Conservation (phyloP, 2,329 filamentous ascomycete species). For the Alternaria postmessia region DNA sequence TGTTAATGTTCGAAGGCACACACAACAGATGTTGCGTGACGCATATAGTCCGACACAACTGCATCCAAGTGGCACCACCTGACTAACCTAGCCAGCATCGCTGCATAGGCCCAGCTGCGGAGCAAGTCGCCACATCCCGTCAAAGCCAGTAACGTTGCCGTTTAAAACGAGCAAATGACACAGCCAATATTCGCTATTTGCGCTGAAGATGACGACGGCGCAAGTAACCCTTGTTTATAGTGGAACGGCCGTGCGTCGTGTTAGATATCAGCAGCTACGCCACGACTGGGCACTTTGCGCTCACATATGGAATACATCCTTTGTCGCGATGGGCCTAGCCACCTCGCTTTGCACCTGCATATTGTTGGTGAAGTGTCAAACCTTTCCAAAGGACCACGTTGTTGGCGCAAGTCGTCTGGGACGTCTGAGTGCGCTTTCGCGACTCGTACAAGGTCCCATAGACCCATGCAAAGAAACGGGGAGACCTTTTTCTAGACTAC, state of each 20-base stretch:
- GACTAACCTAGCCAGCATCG: conserved; percentile 21
- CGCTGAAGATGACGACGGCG: conserved; percentile 40
- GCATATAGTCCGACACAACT: conserved; percentile 12
- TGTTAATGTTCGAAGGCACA: conserved; percentile 9
- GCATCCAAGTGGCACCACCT: conserved; percentile 20
- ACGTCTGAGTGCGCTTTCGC: conserved; percentile 16
- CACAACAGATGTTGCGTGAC: conserved; percentile 19
- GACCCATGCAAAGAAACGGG: conserved; percentile 32
- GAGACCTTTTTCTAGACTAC: conserved; percentile 35
- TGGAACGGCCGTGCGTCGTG: conserved; percentile 27
- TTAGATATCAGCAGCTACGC: conserved; percentile 15
- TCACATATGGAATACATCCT: conserved; percentile 6
- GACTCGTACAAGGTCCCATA: conserved; percentile 25
- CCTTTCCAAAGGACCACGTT: conserved; percentile 25
- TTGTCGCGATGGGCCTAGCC: conserved; percentile 4
- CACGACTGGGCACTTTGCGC: conserved; percentile 11
- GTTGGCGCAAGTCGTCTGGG: conserved; percentile 16
- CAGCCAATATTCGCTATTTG: conserved; percentile 37
- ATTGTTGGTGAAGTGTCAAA: conserved; percentile 13
- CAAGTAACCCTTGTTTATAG: conserved; percentile 33
- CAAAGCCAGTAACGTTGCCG: conserved; percentile 17
- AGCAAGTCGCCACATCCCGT: conserved; percentile 33
- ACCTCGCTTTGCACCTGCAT: conserved; percentile 14
- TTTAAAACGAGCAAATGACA: conserved; percentile 34
- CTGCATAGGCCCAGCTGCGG: conserved; percentile 21